Evolutionary conservation across 768 basidiomycete species (phyloP).

Genomic region (Leucogyrophana mollusca): DNA sequence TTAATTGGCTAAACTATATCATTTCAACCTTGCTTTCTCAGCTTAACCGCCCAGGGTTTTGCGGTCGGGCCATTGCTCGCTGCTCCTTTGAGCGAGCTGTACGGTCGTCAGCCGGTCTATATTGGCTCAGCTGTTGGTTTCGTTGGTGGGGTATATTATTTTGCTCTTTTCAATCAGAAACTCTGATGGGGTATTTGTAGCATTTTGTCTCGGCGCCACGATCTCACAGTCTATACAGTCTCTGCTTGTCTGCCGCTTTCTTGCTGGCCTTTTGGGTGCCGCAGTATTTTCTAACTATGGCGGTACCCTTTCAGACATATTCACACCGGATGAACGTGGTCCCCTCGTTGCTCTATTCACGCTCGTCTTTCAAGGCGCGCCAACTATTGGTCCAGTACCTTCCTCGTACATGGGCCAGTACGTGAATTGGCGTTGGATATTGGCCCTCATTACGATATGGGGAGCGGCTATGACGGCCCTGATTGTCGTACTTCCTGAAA

Average conservation of each 20-base stretch:
- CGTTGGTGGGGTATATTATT: not conserved
- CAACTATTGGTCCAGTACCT: constrained; percentile 25
- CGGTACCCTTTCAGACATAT: constrained; percentile 23
- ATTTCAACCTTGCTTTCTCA: not conserved
- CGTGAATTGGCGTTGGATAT: constrained; percentile 20
- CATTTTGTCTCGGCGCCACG: constrained; percentile 18
- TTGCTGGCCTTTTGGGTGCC: constrained; percentile 20
- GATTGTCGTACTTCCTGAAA: constrained; percentile 19
- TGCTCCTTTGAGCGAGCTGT: constrained; percentile 24
- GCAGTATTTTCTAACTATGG: constrained; percentile 22
- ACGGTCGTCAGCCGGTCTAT: constrained; percentile 23
- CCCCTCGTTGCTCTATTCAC: constrained; percentile 22
- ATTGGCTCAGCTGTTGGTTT: constrained; percentile 18
- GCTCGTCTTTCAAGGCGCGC: constrained; percentile 23
- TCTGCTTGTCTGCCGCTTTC: constrained; percentile 17
- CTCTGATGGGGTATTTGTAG: constrained; percentile 1
- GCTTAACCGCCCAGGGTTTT: constrained; percentile 15
- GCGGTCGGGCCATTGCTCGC: constrained; percentile 24
- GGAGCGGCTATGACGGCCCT: constrained; percentile 13
- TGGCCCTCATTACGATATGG: constrained; percentile 20
- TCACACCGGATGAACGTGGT: constrained; percentile 20
- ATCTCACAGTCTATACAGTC: constrained; percentile 16
- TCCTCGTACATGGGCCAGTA: constrained; percentile 18
- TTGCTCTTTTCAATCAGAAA: not conserved
- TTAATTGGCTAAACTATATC: too few relatives aligned